Evolutionary conservation across 2,329 filamentous ascomycete species (phyloP).

Genomic region (Fusarium chlamydosporum): DNA sequence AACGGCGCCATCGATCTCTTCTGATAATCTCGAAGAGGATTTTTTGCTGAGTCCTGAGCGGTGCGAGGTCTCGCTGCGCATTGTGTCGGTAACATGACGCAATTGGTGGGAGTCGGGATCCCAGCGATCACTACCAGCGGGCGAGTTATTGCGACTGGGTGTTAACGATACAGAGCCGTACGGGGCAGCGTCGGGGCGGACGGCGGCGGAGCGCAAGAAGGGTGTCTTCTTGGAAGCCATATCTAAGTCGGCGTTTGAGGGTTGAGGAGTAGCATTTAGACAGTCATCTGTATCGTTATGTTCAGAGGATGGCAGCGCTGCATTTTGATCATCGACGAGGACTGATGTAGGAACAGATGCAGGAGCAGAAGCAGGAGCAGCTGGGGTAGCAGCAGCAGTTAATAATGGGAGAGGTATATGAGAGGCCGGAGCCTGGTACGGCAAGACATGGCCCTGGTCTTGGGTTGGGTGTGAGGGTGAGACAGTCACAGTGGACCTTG

Average conservation of each 20-base stretch:
- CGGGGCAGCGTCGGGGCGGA: slow-evolving; percentile 52
- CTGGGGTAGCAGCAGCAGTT: slow-evolving; percentile 42
- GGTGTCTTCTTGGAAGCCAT: slow-evolving; percentile 58
- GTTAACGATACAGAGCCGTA: slow-evolving; percentile 59
- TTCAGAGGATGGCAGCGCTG: slow-evolving; percentile 22
- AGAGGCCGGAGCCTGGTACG: slow-evolving; percentile 45
- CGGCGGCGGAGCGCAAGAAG: slow-evolving; percentile 53
- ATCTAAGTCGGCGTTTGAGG: slow-evolving; percentile 42
- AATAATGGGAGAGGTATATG: slow-evolving; percentile 45
- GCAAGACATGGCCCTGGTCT: slow-evolving; percentile 49
- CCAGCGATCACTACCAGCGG: slow-evolving; percentile 54
- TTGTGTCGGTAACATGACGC: slow-evolving; percentile 54
- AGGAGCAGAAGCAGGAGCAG: slow-evolving; percentile 30
- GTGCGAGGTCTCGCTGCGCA: slow-evolving; percentile 53
- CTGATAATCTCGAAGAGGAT: slow-evolving; percentile 59
- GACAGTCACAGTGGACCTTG: slow-evolving; percentile 50
- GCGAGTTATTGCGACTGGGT: slow-evolving; percentile 56
- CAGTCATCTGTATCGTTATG: slow-evolving; percentile 25
- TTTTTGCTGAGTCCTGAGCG: slow-evolving; percentile 53
- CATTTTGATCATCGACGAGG: slow-evolving; percentile 24
- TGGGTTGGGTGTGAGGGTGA: slow-evolving; percentile 45
- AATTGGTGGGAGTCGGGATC: slow-evolving; percentile 53
- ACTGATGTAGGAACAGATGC: slow-evolving; percentile 12
- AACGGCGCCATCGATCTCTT: slow-evolving; percentile 66
- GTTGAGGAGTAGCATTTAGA: slow-evolving; percentile 48